Evolutionary conservation across 2,329 filamentous ascomycete species (phyloP), one percentile per base, ranked within the genome.

Genomic region (Diaporthe longicolla): DNA sequence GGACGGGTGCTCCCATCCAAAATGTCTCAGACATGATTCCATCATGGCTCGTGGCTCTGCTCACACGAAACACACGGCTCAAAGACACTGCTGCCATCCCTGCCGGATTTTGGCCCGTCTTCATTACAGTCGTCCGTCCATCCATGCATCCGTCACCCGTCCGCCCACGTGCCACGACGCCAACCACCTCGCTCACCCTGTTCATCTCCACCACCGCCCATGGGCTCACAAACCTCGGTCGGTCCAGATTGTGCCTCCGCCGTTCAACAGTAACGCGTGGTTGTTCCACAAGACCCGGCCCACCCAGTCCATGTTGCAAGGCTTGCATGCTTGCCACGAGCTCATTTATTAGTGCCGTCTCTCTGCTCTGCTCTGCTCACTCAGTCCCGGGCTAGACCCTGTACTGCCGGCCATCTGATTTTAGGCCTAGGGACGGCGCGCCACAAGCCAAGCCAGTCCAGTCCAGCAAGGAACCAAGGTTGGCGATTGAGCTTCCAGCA

Each of bases 351-450:
- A 29, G 11, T 63, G n/a, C 26, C 24, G 37, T 40, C 57, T 43
- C 40, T 43, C 57, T 43, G 35, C 58, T 43, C 57, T 43, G 35
- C 58, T 45, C 45, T 37, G 68, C 40, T 40, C 45, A 2, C 7
- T 45, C n/a, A 26, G 11, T 63, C 40, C 58, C 65, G 70, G 65
- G 72, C 57, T 48, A 48, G 24, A 54, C 72, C 72, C 55, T 73
- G 71, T 61, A 50, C 40, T 50, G 26, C 15, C 72, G 72, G 15
- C 72, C 37, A 73, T 63, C 72, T 26, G 72, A 63, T 52, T 50
- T 71, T 55, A 58, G 32, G 32, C 48, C 48, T 32, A 59, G 48
- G 73, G 54, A 73, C 73, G 70, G 65, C 29, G 45, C 73, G 71
- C 65, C 65, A 75, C 71, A 48, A 26, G 26, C 73, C 70, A 66